Base-by-base conservation (phyloP, 257 asterid species). In the Rauvolfia tetraphylla region DNA sequence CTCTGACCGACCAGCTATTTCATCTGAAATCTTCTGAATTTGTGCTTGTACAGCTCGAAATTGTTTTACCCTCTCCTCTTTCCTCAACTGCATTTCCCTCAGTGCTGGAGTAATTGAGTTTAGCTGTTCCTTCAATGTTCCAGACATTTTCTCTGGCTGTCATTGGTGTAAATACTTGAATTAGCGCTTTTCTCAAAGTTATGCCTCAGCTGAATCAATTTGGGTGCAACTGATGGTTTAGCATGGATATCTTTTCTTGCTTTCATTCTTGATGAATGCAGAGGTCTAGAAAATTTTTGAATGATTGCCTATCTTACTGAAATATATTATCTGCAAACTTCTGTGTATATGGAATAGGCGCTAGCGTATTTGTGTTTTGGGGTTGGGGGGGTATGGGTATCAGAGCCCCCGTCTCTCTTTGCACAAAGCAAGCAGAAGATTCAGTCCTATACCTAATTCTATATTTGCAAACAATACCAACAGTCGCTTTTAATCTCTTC, bases 81-180 rank as follows among this genome's bases (percentile, higher is more conserved):
- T 91, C 82, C 98, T 89, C 72, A 86, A 68, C 73, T 89, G 97
- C 98, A 95, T 95, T 85, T 95, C 98, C 78, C 85, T 82, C 15
- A 92, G 89, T 39, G 95, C 97, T 3, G 98, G 98, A 57, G 92
- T 87, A 61, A 95, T 90, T 25, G 97, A 90, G 69, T 88, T 82
- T 65, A 95, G 88, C 82, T 95, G 98, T 77, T 91, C 98, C 86
- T 82, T 89, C 71, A 95, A 84, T 53, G 98, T 88, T 73, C 98
- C 98, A 12, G 88, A 78, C 96, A 92, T 95, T 88, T 89, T 92
- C 86, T 92, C 98, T 67, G 97, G 98, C 98, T 94, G 89, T 81
- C 80, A 73, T 73, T 63, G 59, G 53, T 39, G 77, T 74, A 39
- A 20, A 67, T 41, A 1, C 72, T 44, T 56, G 54, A 56, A 38